These are phyloP conservation scores for Staphylotrichum longicolle DNA, from an alignment of 495 filamentous ascomycete genomes.

Conservation along the genomic window DNA sequence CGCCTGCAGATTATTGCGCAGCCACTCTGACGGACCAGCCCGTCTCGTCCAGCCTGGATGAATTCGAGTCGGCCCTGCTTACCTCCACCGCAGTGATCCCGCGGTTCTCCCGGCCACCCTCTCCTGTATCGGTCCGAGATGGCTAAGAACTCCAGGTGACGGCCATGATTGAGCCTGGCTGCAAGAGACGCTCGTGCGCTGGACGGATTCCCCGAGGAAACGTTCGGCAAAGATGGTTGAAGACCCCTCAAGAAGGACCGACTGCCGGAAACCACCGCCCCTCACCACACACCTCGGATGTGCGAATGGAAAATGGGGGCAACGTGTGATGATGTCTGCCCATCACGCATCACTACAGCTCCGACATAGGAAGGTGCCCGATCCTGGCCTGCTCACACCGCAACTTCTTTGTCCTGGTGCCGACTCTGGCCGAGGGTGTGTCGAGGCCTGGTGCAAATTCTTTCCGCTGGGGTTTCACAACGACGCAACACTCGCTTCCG, in stretches of 20 bases:
- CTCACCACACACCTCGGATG: not conserved
- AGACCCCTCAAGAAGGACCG: not conserved
- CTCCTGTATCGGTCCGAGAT: conserved; percentile 2
- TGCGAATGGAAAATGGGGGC: not conserved
- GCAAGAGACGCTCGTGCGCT: too few species aligned
- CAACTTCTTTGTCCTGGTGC: not conserved
- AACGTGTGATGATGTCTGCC: not conserved
- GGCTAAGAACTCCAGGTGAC: not conserved
- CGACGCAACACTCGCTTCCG: too few species aligned
- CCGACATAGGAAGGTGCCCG: not conserved
- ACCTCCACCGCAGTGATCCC: not conserved
- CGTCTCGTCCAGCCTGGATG: too few species aligned
- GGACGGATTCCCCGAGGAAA: too few species aligned
- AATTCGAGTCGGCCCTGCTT: conserved; percentile 4
- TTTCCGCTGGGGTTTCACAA: too few species aligned
- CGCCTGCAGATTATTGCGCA: not conserved
- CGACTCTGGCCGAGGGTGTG: not conserved
- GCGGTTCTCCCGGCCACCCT: not conserved
- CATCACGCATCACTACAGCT: not conserved
- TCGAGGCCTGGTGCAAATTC: not conserved
- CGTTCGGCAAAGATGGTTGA: not conserved
- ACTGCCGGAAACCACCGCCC: not conserved
- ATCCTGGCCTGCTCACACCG: not conserved
- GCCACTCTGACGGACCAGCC: too few species aligned
- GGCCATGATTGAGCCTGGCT: too few species aligned